Base-by-base conservation (phyloP, 176 grass and related monocot genomes). In the Miscanthus lutarioriparius region DNA sequence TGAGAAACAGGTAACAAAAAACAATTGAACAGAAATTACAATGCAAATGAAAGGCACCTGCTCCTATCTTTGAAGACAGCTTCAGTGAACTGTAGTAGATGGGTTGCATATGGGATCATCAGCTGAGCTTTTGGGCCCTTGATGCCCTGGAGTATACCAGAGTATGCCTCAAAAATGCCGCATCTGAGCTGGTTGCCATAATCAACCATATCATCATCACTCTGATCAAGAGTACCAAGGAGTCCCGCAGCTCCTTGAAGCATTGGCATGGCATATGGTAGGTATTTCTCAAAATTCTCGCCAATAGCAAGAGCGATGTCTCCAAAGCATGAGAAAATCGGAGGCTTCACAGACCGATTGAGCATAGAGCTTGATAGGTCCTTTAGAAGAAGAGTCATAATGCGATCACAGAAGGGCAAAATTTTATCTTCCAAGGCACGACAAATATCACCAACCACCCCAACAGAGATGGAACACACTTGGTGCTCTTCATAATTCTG, bases 291-390 rank as follows among this genome's bases (percentile, higher is more conserved):
- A 84, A 97, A 97, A 82, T 91, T 88, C 17, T 89, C 92, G 59
- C 95, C 92, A 12, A 97, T 91, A n/a, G 95, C 92, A 88, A 97
- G 95, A 81, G 90, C 95, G 43, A 92, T 92, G 61, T 97, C 94
- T 68, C 92, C 94, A 87, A 92, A 94, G 84, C 92, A 91, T 41
- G 94, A 94, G 76, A 94, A 97, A 86, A 97, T 92, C 0, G 92
- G 88, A 70, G 94, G 90, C 74, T 94, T 97, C 2, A 97, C 90
- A 67, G 92, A 97, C 15, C 92, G 85, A 80, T 94, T 87, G 25
- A 97, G 92, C 92, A 85, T 85, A n/a, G 92, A 71, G 75, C 92
- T 92, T 19, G 94, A 94, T 4, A 97, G 76, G 76, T 97, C 90
- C 84, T 97, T 94, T n/a, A 97, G 84, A 84, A 97, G 88, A 83